Evolutionary conservation across 1,284 basidiomycete species (phyloP).

Genomic region (Naganishia sp.): DNA sequence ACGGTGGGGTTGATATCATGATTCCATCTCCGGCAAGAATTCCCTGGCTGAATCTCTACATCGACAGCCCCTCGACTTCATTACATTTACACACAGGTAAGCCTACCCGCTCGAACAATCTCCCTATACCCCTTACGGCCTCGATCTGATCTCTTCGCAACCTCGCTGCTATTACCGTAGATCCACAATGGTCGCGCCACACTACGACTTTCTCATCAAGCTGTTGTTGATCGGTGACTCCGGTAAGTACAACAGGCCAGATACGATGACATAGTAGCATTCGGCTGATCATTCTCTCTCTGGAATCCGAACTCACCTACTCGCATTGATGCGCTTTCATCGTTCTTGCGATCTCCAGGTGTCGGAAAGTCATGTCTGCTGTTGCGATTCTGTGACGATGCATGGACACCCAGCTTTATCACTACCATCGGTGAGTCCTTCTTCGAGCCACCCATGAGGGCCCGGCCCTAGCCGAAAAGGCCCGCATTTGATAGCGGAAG

Average conservation of each 20-base stretch:
- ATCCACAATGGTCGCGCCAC: conserved; percentile 49
- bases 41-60: no score
- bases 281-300: background rate
- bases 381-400: conserved; percentile 98
- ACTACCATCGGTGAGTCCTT: conserved; percentile 79
- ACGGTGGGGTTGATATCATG: no score
- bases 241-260: conserved; percentile 59
- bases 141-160: background rate
- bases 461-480: background rate
- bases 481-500: background rate
- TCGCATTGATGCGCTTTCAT: background rate
- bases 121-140: background rate
- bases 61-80: no score
- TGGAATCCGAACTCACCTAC: background rate
- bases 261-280: conserved; percentile 10
- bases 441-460: background rate
- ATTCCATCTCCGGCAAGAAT: no score
- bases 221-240: conserved; percentile 96
- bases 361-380: conserved; percentile 98
- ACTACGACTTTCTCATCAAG: conserved; percentile 74
- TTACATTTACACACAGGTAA: background rate
- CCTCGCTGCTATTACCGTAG: background rate
- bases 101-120: background rate
- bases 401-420: conserved; percentile 99
- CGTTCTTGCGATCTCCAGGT: conserved; percentile 59